These are phyloP conservation scores for Agrocybe praecox DNA, from an alignment of 768 basidiomycete species.

Conservation along the genomic window DNA sequence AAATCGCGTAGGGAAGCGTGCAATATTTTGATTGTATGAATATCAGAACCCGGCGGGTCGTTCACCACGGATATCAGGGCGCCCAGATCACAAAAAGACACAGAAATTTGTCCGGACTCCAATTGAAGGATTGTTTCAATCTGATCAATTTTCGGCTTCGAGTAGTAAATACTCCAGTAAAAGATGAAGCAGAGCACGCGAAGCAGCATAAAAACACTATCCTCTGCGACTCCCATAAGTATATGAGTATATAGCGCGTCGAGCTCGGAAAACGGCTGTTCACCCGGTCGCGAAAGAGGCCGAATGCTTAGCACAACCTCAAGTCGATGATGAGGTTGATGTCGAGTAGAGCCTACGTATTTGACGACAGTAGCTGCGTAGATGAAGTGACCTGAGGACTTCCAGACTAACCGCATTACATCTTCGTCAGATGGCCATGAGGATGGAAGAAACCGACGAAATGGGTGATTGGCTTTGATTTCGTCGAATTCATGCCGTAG, in stretches of 20 bases:
- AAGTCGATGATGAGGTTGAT: neutral
- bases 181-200: no score
- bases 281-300: neutral
- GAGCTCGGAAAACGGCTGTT: neutral
- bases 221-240: neutral
- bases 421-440: neutral
- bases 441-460: neutral
- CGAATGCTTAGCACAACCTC: neutral
- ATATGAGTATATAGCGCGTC: neutral
- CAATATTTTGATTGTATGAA: no score
- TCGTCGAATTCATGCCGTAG: neutral
- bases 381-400: conserved; percentile 1
- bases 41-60: no score
- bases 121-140: no score
- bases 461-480: neutral
- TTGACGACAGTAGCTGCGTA: conserved; percentile 1
- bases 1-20: no score
- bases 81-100: no score
- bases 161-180: no score
- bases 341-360: neutral
- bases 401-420: neutral
- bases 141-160: no score
- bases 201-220: neutral
- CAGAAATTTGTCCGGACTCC: no score
- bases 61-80: neutral